Conservation (phyloP, 352 stramenopile genomes). For the Phytophthora pseudosyringae region DNA sequence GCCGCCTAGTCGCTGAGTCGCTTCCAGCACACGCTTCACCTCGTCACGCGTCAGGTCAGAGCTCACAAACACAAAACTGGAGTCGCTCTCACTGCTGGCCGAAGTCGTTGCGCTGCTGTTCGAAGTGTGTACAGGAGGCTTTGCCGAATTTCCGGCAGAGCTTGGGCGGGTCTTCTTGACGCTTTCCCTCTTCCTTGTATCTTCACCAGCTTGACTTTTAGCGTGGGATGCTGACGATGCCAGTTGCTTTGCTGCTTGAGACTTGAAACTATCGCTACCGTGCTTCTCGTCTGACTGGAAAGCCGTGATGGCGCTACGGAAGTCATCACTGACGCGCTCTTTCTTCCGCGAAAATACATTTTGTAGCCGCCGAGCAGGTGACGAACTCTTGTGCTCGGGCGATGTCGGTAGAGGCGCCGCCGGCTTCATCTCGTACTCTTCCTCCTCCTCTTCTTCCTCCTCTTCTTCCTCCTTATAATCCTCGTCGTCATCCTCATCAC, state of each 20-base stretch:
- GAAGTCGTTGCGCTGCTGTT: constrained; percentile 8
- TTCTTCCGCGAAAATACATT: constrained; percentile 28
- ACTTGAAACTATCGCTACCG: constrained; percentile 4
- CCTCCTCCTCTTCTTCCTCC: constrained; percentile 18
- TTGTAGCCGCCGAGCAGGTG: constrained; percentile 11
- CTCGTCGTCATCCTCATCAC: constrained; percentile 3
- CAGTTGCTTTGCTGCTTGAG: constrained; percentile 18
- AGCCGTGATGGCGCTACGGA: constrained; percentile 49
- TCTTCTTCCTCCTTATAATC: constrained; percentile 1
- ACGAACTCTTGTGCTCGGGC: constrained; percentile 7
- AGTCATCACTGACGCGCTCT: constrained; percentile 58
- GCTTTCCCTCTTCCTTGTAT: background rate
- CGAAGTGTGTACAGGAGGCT: constrained; percentile 26
- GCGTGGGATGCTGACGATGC: constrained; percentile 6
- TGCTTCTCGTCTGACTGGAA: constrained; percentile 44
- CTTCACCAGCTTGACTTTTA: constrained; percentile 5
- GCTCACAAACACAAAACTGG: constrained; percentile 61
- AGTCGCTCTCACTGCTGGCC: constrained; percentile 1
- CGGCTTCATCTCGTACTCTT: constrained; percentile 56
- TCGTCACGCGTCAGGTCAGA: constrained; percentile 67
- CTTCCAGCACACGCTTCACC: constrained; percentile 57
- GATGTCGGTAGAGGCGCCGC: constrained; percentile 20
- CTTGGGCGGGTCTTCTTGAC: background rate
- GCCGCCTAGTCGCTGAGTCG: constrained; percentile 65
- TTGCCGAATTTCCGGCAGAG: constrained; percentile 11